Conservation (phyloP, 371 early-diverging fungal species). For the Mucor sp. region DNA sequence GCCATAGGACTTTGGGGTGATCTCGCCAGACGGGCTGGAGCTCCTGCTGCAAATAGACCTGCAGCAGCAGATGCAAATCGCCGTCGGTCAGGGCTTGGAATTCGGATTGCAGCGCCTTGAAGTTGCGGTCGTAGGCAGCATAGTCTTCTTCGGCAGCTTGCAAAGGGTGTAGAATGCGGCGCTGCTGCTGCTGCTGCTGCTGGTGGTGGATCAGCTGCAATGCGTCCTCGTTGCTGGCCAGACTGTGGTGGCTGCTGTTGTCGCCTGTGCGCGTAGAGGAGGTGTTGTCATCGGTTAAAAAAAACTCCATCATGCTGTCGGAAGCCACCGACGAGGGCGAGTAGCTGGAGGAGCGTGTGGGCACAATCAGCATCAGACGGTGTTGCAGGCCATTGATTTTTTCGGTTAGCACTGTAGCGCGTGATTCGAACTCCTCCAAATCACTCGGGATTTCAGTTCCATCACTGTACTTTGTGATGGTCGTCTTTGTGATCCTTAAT, state of each 20-base stretch:
- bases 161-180: slow-evolving; percentile 38
- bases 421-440: slow-evolving; percentile 33
- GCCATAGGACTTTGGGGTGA: slow-evolving; percentile 17
- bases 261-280: slow-evolving; percentile 8
- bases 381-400: slow-evolving; percentile 37
- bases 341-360: slow-evolving; percentile 33
- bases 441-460: slow-evolving; percentile 27
- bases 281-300: slow-evolving; percentile 23
- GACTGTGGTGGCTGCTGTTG: slow-evolving; percentile 12
- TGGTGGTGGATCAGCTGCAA: background rate
- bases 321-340: slow-evolving; percentile 17
- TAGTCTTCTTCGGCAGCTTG: slow-evolving; percentile 46
- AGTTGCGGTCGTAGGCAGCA: slow-evolving; percentile 33
- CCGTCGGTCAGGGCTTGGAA: slow-evolving; percentile 31
- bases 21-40: slow-evolving; percentile 13
- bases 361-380: slow-evolving; percentile 31
- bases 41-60: slow-evolving; percentile 1
- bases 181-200: slow-evolving; percentile 7
- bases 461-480: slow-evolving; percentile 19
- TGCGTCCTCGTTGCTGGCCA: slow-evolving; percentile 12
- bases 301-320: slow-evolving; percentile 10
- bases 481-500: slow-evolving; percentile 38
- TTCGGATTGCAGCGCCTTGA: slow-evolving; percentile 36
- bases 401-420: slow-evolving; percentile 25
- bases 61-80: slow-evolving; percentile 20